Conservation (phyloP, 805 yeast genomes). For the Metschnikowia shivogae region DNA sequence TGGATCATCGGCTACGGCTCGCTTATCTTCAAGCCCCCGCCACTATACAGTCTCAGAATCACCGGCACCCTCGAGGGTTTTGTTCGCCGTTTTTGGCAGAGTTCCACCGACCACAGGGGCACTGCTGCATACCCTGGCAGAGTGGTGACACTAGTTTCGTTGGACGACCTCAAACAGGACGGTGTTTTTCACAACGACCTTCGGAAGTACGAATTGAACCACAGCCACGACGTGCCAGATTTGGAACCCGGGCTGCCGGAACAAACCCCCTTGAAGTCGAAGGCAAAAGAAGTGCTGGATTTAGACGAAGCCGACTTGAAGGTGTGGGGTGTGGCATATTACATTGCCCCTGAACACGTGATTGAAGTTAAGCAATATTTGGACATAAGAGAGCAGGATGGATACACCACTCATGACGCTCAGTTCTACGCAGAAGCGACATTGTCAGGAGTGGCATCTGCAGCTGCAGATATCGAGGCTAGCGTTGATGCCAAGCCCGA, state of each 20-base stretch:
- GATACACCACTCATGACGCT: conserved; percentile 68
- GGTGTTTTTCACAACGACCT: conserved; percentile 41
- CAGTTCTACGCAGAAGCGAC: conserved; percentile 37
- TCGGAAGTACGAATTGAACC: conserved; percentile 26
- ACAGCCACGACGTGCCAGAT: neutral
- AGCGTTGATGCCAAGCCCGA: neutral
- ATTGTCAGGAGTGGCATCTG: neutral
- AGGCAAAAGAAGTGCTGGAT: conserved; percentile 9
- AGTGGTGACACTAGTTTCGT: conserved; percentile 75
- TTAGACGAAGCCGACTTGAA: conserved; percentile 42
- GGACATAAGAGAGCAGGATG: conserved; percentile 85
- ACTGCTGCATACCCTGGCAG: conserved; percentile 84
- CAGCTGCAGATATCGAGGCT: neutral
- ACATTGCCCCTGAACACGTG: conserved; percentile 63
- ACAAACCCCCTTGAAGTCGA: conserved; percentile 2
- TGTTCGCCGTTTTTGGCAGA: conserved; percentile 86
- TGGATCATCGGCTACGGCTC: conserved; percentile 95
- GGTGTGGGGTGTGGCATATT: conserved; percentile 82
- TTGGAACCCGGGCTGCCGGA: conserved; percentile 3
- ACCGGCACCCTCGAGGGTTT: conserved; percentile 76
- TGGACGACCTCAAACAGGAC: conserved; percentile 46
- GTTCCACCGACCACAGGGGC: conserved; percentile 86
- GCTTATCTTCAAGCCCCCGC: conserved; percentile 86
- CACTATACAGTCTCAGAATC: conserved; percentile 53
- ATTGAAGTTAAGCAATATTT: conserved; percentile 60